phyloP scores from a whole-genome alignment of 108 stramenopile genomes.

The Seminavis robusta region DNA sequence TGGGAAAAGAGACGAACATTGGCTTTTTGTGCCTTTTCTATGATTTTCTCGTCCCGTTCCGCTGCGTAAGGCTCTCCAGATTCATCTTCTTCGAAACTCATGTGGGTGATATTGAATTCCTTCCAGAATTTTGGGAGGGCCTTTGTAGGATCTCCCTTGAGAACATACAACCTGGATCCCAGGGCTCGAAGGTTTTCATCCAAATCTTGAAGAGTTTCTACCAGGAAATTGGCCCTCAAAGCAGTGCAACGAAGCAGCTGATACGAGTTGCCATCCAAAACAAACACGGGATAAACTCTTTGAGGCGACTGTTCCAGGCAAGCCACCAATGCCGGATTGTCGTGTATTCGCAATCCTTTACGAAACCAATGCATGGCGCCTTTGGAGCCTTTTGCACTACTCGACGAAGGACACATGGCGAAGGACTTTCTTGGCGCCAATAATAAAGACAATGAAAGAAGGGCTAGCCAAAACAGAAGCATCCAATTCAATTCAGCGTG shows the following conservation, averaged over 20 bases:
- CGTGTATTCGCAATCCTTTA: slow-evolving; percentile 91
- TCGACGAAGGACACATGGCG: too few species aligned
- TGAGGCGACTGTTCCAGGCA: slow-evolving; percentile 7
- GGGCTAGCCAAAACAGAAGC: too few species aligned
- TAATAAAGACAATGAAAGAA: too few species aligned
- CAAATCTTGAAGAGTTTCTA: slow-evolving; percentile 79
- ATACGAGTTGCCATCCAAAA: slow-evolving; percentile 80
- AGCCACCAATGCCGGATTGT: slow-evolving; percentile 87
- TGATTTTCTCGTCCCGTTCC: slow-evolving; percentile 55
- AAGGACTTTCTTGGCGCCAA: too few species aligned
- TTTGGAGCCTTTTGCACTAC: not conserved
- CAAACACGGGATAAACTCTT: slow-evolving; percentile 59
- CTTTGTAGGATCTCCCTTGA: slow-evolving; percentile 72
- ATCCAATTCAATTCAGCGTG: too few species aligned
- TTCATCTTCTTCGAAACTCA: slow-evolving; percentile 73
- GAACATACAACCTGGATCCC: slow-evolving; percentile 70
- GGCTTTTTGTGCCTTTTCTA: slow-evolving; percentile 30
- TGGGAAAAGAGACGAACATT: slow-evolving; percentile 46
- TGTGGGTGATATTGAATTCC: slow-evolving; percentile 48
- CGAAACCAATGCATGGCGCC: slow-evolving; percentile 86
- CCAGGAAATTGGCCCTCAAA: slow-evolving; percentile 78
- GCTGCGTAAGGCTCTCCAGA: slow-evolving; percentile 60
- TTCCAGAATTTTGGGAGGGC: slow-evolving; percentile 63
- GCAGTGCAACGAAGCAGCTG: slow-evolving; percentile 58
- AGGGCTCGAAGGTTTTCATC: slow-evolving; percentile 55